These are phyloP conservation scores for Phytophthora megakarya DNA, from an alignment of 352 stramenopile species.

Conservation along the genomic window DNA sequence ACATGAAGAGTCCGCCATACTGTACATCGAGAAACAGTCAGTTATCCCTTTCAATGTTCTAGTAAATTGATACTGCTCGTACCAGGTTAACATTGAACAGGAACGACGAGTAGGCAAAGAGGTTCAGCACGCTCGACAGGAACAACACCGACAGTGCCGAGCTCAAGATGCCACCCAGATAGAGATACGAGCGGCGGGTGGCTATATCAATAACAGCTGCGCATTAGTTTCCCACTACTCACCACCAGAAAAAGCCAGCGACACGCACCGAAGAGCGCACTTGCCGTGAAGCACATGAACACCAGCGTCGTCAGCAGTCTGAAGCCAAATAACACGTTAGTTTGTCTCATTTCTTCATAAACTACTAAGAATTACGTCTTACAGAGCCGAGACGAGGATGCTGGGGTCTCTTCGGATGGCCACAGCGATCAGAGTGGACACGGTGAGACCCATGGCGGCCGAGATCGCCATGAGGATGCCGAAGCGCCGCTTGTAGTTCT, in stretches of 20 bases:
- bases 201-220: slow-evolving; percentile 33
- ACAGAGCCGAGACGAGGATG: slow-evolving; percentile 84
- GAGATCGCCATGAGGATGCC: slow-evolving; percentile 72
- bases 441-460: slow-evolving; percentile 68
- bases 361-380: slow-evolving; percentile 17
- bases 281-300: slow-evolving; percentile 87
- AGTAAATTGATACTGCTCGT: slow-evolving; percentile 4
- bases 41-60: background rate
- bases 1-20: slow-evolving; percentile 87
- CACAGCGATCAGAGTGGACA: slow-evolving; percentile 75
- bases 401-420: slow-evolving; percentile 76
- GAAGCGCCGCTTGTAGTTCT: slow-evolving; percentile 65
- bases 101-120: slow-evolving; percentile 66
- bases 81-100: slow-evolving; percentile 70
- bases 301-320: slow-evolving; percentile 78
- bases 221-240: background rate
- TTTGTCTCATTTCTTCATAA: background rate
- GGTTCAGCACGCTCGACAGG: slow-evolving; percentile 54
- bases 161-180: slow-evolving; percentile 78
- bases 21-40: slow-evolving; percentile 19
- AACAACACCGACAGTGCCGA: slow-evolving; percentile 65
- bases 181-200: slow-evolving; percentile 82
- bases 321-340: background rate
- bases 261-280: slow-evolving; percentile 66
- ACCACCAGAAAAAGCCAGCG: background rate